These are phyloP conservation scores for Nyssa sinensis DNA, from an alignment of 148 eudicot genomes.

Conservation along the genomic window DNA sequence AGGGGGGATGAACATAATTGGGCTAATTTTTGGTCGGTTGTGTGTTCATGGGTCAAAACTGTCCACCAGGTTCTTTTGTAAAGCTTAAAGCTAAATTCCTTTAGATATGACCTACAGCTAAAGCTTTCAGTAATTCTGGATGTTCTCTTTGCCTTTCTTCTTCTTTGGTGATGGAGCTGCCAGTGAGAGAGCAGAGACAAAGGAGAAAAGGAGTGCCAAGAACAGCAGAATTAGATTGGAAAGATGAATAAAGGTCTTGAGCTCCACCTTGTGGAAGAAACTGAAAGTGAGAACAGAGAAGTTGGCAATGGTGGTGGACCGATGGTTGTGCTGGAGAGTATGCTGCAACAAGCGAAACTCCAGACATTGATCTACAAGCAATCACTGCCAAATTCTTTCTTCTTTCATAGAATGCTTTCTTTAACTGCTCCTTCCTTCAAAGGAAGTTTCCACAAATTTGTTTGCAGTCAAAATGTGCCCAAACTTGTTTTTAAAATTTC, in stretches of 20 bases:
- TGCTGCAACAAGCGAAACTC: background rate
- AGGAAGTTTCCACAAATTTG: background rate
- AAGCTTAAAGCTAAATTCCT: background rate
- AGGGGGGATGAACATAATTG: background rate
- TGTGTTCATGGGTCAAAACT: too few species aligned
- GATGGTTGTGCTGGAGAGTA: conserved; percentile 7
- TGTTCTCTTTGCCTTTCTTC: conserved; percentile 5
- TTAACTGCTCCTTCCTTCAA: background rate
- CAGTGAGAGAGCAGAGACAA: conserved; percentile 29
- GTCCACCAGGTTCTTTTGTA: background rate
- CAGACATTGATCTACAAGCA: conserved; percentile 18
- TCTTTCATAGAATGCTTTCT: background rate
- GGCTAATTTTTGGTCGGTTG: background rate
- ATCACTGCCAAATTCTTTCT: conserved; percentile 5
- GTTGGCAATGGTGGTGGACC: conserved; percentile 9
- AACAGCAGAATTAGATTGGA: conserved; percentile 24
- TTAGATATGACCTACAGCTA: background rate
- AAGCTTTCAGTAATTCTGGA: conserved; percentile 25
- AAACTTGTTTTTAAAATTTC: background rate
- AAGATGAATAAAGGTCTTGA: conserved; percentile 19
- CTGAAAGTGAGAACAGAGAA: conserved; percentile 29
- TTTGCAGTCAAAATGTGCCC: background rate
- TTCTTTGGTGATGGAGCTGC: conserved; percentile 17
- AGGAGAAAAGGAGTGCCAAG: conserved; percentile 24
- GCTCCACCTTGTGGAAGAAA: conserved; percentile 27